A percentile compares a stretch with the other conserved stretches of the same genome.
Evolutionary conservation across 768 basidiomycete species (phyloP).

Genomic region (Auricularia cornea): DNA sequence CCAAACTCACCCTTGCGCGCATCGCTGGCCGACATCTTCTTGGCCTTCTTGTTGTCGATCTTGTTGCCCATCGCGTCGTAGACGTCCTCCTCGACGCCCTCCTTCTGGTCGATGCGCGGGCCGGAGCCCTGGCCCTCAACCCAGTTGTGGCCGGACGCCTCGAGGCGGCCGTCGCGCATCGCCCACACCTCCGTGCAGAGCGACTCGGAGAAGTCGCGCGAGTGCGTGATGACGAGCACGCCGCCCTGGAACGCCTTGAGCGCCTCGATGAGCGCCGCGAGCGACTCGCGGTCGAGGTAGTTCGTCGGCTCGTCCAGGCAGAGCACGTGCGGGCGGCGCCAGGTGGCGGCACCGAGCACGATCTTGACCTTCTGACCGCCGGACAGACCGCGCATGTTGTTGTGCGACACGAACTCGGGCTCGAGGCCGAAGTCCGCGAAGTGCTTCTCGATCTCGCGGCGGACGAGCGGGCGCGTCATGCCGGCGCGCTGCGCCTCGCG

Average conservation of each 20-base stretch:
- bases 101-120: slow-evolving; percentile 88
- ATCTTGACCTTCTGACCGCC: slow-evolving; percentile 99
- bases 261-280: slow-evolving; percentile 96
- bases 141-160: slow-evolving; percentile 99
- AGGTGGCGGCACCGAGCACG: slow-evolving; percentile 95
- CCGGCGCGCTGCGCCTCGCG: slow-evolving; percentile 95
- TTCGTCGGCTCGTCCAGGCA: slow-evolving; percentile 98
- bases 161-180: slow-evolving; percentile 93
- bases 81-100: slow-evolving; percentile 79
- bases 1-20: slow-evolving; percentile 54
- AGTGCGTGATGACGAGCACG: slow-evolving; percentile 96
- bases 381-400: slow-evolving; percentile 97
- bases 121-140: slow-evolving; percentile 98
- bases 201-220: slow-evolving; percentile 98
- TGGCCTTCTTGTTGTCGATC: slow-evolving; percentile 73
- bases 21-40: slow-evolving; percentile 79
- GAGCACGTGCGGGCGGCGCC: slow-evolving; percentile 97
- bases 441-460: slow-evolving; percentile 98
- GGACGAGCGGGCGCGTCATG: slow-evolving; percentile 91
- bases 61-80: slow-evolving; percentile 99
- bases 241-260: slow-evolving; percentile 98
- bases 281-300: slow-evolving; percentile 99
- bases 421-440: slow-evolving; percentile 99
- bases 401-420: slow-evolving; percentile 97
- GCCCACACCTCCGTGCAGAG: slow-evolving; percentile 99